phyloP scores from a whole-genome alignment of 2,329 filamentous ascomycete genomes.

The Fusarium sp. region DNA sequence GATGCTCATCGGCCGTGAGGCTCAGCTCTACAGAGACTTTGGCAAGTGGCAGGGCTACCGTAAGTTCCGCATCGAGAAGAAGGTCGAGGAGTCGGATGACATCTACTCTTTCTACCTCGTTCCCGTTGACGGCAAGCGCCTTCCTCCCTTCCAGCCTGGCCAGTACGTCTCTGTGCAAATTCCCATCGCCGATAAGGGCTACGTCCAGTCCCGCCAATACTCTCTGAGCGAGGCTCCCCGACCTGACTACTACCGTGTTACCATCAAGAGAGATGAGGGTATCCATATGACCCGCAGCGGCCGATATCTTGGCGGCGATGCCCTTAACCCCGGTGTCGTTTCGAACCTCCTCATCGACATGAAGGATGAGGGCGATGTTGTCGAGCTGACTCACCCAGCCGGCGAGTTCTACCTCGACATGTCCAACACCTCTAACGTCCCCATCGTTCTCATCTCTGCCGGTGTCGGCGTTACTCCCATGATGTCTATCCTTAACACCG shows the following conservation, averaged over 20 bases:
- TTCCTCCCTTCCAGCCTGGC: slow-evolving; percentile 75
- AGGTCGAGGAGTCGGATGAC: slow-evolving; percentile 74
- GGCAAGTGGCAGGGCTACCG: slow-evolving; percentile 76
- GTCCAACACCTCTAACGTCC: slow-evolving; percentile 50
- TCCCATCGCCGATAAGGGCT: slow-evolving; percentile 66
- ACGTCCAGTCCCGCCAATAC: slow-evolving; percentile 77
- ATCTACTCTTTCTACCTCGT: slow-evolving; percentile 78
- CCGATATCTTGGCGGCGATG: slow-evolving; percentile 44
- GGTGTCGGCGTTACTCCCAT: slow-evolving; percentile 72
- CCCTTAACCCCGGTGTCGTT: slow-evolving; percentile 71
- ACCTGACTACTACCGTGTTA: slow-evolving; percentile 75
- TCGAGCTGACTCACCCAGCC: slow-evolving; percentile 75
- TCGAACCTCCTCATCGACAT: slow-evolving; percentile 76
- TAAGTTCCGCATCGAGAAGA: slow-evolving; percentile 73
- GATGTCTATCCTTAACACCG: slow-evolving; percentile 69
- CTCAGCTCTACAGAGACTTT: slow-evolving; percentile 70
- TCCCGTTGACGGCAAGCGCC: slow-evolving; percentile 69
- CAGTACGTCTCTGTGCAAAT: slow-evolving; percentile 77
- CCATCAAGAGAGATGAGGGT: slow-evolving; percentile 74
- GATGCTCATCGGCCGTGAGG: slow-evolving; percentile 76
- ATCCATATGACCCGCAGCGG: slow-evolving; percentile 53
- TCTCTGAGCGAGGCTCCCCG: slow-evolving; percentile 75
- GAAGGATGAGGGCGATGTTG: slow-evolving; percentile 69
- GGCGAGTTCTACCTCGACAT: slow-evolving; percentile 71
- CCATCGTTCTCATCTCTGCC: slow-evolving; percentile 71